Evolutionary conservation across 495 filamentous ascomycete species (phyloP).

Genomic region (Clohesyomyces aquaticus): DNA sequence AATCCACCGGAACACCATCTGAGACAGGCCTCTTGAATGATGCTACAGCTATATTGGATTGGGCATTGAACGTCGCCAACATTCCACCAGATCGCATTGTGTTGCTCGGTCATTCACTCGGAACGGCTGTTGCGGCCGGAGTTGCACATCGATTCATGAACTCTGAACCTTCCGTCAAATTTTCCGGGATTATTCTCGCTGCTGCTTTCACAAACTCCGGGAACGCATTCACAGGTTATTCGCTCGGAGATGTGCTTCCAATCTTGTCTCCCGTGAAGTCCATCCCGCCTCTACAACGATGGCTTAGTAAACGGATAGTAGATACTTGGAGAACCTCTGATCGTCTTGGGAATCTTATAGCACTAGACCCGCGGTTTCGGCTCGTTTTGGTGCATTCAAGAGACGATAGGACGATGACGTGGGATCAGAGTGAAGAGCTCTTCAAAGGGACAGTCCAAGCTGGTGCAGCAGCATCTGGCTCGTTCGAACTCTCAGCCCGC

Average conservation of each 20-base stretch:
- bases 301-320: slow-evolving; percentile 33
- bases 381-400: slow-evolving; percentile 35
- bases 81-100: slow-evolving; percentile 42
- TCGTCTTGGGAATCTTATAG: slow-evolving; percentile 21
- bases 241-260: slow-evolving; percentile 28
- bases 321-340: slow-evolving; percentile 35
- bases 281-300: slow-evolving; percentile 28
- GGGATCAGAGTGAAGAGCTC: slow-evolving; percentile 31
- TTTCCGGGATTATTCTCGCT: slow-evolving; percentile 43
- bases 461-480: background rate
- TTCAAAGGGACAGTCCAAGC: slow-evolving; percentile 29
- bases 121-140: slow-evolving; percentile 42
- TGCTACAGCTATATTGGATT: slow-evolving; percentile 64
- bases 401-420: slow-evolving; percentile 37
- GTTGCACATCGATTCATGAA: slow-evolving; percentile 33
- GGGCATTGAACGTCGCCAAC: slow-evolving; percentile 52
- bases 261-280: slow-evolving; percentile 33
- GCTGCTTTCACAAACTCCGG: slow-evolving; percentile 33
- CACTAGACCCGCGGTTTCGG: slow-evolving; percentile 12
- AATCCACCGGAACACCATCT: slow-evolving; percentile 40
- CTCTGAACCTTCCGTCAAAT: slow-evolving; percentile 26
- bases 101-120: slow-evolving; percentile 43
- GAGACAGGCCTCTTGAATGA: slow-evolving; percentile 42
- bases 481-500: background rate
- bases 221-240: slow-evolving; percentile 32